Base-by-base conservation (phyloP, 2,329 filamentous ascomycete species). In the Cercospora beticola region DNA sequence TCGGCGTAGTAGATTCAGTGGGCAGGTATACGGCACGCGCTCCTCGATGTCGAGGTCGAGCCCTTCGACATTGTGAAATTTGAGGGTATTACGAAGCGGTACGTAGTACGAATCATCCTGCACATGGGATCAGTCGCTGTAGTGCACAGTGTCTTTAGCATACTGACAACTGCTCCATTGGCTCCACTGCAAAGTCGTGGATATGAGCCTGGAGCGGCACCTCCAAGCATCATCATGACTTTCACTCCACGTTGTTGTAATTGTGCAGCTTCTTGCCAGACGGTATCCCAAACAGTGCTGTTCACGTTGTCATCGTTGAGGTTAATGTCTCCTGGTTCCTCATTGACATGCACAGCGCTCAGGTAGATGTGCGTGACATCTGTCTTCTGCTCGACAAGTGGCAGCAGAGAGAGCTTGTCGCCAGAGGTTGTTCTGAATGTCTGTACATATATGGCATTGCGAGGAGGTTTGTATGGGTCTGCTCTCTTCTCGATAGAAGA, bases 21-120 rank as follows among this genome's bases (percentile, higher is more conserved):
- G 69, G 62, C 73, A 75, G 56, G 71, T 67, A 46, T 74, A 62
- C 23, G 69, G 54, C 16, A 77, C 74, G 26, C 52, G 31, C 64
- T 78, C 76, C 71, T 78, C 76, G 57, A 77, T 76, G 66, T 77
- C 75, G 26, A 78, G 72, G 64, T 78, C 76, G 7, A 78, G 67
- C 30, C 76, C 76, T 43, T 77, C 68, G 33, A 78, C 61, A 14
- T 73, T 72, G 69, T 76, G 72, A 59, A 67, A 65, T 12, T 65
- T 70, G 43, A 78, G 54, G n/a, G 72, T 76, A 57, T 74, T 60
- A 30, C 67, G 69, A 58, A 78, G 74, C 3, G 75, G 75, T 21
- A 65, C 57, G 68, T 77, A 78, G 68, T 74, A 75, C 5, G 59
- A 60, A 36, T 74, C 67, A 54, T 75, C 68, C 74, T 76, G 9